Conservation (phyloP, 768 basidiomycete genomes). For the Dendrothele bispora region DNA sequence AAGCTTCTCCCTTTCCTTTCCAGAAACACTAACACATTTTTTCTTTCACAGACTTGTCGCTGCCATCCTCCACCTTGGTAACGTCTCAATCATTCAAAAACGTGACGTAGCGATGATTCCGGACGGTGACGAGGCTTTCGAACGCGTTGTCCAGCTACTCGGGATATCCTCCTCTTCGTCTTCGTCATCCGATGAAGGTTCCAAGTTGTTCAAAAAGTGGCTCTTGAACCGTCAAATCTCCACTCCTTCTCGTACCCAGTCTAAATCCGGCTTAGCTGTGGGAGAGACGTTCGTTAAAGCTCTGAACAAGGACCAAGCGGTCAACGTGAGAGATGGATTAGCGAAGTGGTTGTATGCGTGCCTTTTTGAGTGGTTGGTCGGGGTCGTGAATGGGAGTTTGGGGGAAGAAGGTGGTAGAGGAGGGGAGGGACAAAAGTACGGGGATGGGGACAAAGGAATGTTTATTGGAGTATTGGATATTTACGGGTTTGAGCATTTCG, state of each 20-base stretch:
- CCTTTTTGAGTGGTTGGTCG: conserved; percentile 97
- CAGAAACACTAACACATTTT: too few relatives aligned
- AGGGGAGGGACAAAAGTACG: conserved; percentile 47
- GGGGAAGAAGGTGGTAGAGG: conserved; percentile 91
- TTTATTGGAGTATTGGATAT: conserved; percentile 99
- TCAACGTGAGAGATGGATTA: conserved; percentile 92
- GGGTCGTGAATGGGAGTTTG: conserved; percentile 95
- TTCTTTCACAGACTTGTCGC: conserved; percentile 89
- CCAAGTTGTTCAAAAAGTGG: conserved; percentile 85
- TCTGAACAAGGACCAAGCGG: conserved; percentile 84
- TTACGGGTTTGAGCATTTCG: conserved; percentile 96
- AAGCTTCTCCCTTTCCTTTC: too few relatives aligned
- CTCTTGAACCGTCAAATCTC: conserved; percentile 96
- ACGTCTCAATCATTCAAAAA: conserved; percentile 83
- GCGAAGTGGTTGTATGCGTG: conserved; percentile 99
- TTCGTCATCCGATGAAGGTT: conserved; percentile 67
- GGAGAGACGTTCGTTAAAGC: conserved; percentile 89
- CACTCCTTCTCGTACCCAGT: too few relatives aligned
- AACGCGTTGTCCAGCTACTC: conserved; percentile 82
- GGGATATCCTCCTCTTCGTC: too few relatives aligned
- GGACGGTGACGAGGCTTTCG: conserved; percentile 77
- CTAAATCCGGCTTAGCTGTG: too few relatives aligned
- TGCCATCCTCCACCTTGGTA: conserved; percentile 92
- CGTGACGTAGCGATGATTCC: conserved; percentile 84
- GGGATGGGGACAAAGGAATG: conserved; percentile 70